These are phyloP conservation scores for Fagopyrum esculentum DNA, from an alignment of 148 eudicot genomes.

Conservation along the genomic window DNA sequence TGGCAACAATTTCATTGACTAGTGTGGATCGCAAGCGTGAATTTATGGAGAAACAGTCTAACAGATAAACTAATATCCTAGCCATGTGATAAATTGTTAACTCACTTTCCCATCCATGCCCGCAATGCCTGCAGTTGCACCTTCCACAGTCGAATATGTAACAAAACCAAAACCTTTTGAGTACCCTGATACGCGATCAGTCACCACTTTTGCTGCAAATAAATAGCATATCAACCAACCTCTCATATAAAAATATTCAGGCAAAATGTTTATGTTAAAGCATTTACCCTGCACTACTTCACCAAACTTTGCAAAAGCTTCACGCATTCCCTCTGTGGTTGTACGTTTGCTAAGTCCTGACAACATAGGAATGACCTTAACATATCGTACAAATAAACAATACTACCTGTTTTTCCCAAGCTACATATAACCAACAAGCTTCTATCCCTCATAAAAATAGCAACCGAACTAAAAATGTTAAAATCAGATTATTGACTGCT, in stretches of 20 bases:
- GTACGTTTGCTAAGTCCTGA: slow-evolving; percentile 70
- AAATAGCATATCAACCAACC: slow-evolving; percentile 9
- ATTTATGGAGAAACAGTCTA: not conserved
- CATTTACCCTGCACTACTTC: slow-evolving; percentile 42
- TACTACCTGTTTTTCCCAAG: not conserved
- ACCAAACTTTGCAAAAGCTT: slow-evolving; percentile 55
- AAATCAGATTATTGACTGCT: no score
- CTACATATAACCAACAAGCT: no score
- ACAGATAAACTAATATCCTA: not conserved
- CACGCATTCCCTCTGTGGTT: slow-evolving; percentile 49
- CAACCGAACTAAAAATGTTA: no score
- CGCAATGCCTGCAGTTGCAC: slow-evolving; percentile 54
- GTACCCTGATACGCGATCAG: slow-evolving; percentile 69
- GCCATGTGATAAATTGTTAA: not conserved
- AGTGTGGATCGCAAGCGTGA: not conserved
- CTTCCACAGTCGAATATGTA: slow-evolving; percentile 57
- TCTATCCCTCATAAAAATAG: no score
- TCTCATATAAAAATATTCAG: not conserved
- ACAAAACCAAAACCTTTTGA: slow-evolving; percentile 93
- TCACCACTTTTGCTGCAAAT: slow-evolving; percentile 78
- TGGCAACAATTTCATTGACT: not conserved
- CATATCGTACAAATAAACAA: not conserved
- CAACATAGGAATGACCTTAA: not conserved
- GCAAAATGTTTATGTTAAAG: not conserved
- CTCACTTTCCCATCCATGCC: slow-evolving; percentile 92